phyloP scores from a whole-genome alignment of 2,329 filamentous ascomycete species.

The Venturia oleaginea region DNA sequence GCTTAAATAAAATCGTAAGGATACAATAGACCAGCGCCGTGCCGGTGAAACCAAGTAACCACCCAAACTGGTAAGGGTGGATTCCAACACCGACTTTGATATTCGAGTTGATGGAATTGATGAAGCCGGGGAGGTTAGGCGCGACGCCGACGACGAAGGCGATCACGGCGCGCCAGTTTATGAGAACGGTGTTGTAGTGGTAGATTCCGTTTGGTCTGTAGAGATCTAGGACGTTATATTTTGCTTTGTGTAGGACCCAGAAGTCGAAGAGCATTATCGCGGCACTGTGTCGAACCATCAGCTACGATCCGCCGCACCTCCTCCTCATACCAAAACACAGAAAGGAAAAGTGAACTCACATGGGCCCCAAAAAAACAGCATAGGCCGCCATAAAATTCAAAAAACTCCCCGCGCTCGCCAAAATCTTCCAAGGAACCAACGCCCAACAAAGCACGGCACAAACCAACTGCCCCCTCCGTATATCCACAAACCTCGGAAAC shows the following conservation, averaged over 20 bases:
- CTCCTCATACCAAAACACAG: background rate
- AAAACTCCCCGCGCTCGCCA: conserved; percentile 33
- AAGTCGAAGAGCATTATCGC: conserved; percentile 17
- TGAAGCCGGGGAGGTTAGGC: conserved; percentile 49
- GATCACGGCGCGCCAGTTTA: conserved; percentile 51
- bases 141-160: conserved; percentile 49
- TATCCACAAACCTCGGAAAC: conserved; percentile 45
- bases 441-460: conserved; percentile 34
- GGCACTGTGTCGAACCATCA: conserved; percentile 15
- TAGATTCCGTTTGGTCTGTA: conserved; percentile 21
- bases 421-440: conserved; percentile 39
- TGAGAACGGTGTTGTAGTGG: conserved; percentile 39
- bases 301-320: too few relatives aligned
- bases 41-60: conserved; percentile 51
- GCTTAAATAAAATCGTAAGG: conserved; percentile 21
- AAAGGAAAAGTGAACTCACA: conserved; percentile 22
- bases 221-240: conserved; percentile 19
- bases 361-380: conserved; percentile 48
- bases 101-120: conserved; percentile 31
- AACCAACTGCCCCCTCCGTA: conserved; percentile 40
- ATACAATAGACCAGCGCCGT: conserved; percentile 48
- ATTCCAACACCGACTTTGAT: conserved; percentile 39
- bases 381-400: conserved; percentile 57
- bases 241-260: conserved; percentile 19
- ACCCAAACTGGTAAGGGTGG: conserved; percentile 55